Evolutionary conservation across 164 flowering plant genomes (phyloP), one percentile per base, ranked within the genome.

Genomic region (Vitis rotundifolia): DNA sequence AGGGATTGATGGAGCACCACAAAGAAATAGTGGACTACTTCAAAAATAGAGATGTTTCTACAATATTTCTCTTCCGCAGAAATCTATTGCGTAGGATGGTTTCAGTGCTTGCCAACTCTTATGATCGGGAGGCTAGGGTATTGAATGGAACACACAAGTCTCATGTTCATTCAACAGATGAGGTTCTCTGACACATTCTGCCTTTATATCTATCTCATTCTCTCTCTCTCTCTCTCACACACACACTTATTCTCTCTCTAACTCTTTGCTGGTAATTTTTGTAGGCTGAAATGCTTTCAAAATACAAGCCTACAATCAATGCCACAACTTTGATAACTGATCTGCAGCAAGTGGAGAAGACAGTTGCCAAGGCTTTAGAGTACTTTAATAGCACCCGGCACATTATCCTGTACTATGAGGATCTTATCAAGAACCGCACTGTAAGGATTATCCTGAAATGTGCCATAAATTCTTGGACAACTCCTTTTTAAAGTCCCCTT

Each of bases 111-210:
- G 92, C 96, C 26, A 92, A 91, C 77, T 84, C 88, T n/a, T 85
- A 82, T 78, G 98, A 92, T 68, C 82, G 88, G 22, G 67, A 80
- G 58, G 94, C 90, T 48, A 88, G 86, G 82, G 84, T 76, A 19
- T 76, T 90, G 71, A 90, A 92, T 71, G 97, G 97, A 28, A 89
- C 92, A 28, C 96, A 92, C 80, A 90, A 89, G 80, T 84, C 97
- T 60, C 97, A 92, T 69, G 94, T 89, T 51, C 96, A 92, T 83
- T 81, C 94, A 14, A 48, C 18, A 8, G 85, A 85, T 73, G 98
- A 92, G 98, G 98, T 92, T 37, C 0, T 3, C 0, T 37, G 0
- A 37, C 44, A 37, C 44, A 37, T 37, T 37, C 44, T 37, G 44
- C 44, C 44, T 37, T 37, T 37, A 37, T 37, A 37, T 37, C 48